Percentiles rank a stretch among this genome's conserved stretches.
phyloP scores from a whole-genome alignment of 768 basidiomycete species.

The Mycena venus region DNA sequence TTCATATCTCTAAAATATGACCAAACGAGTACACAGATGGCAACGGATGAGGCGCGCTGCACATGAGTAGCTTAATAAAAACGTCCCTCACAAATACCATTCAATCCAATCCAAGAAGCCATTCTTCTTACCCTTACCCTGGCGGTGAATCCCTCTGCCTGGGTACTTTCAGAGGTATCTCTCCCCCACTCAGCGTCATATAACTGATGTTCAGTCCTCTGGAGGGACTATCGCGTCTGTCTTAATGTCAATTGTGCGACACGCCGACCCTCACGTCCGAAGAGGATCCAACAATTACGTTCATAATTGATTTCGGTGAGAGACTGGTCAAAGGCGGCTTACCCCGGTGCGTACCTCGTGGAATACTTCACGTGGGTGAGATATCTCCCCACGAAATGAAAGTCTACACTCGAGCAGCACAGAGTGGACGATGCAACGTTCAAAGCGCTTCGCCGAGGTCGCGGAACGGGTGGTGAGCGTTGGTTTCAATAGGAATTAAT shows the following conservation, averaged over 20 bases:
- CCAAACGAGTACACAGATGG: constrained; percentile 24
- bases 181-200: too few relatives aligned
- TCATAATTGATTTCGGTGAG: constrained; percentile 34
- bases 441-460: constrained; percentile 1
- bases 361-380: constrained; percentile 51
- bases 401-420: constrained; percentile 13
- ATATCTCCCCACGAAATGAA: constrained; percentile 38
- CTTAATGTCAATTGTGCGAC: constrained; percentile 25
- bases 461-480: neutral
- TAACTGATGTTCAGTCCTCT: too few relatives aligned
- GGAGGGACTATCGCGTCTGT: too few relatives aligned
- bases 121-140: neutral
- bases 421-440: constrained; percentile 36
- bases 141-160: neutral
- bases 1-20: neutral
- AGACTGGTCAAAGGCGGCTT: constrained; percentile 45
- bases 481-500: neutral
- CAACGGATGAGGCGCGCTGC: constrained; percentile 32
- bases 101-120: neutral
- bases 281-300: constrained; percentile 27
- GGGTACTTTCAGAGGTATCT: too few relatives aligned
- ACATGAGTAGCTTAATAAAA: constrained; percentile 22
- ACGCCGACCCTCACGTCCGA: constrained; percentile 9
- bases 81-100: neutral
- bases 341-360: constrained; percentile 50